Evolutionary conservation across 225 moss, liverwort and hornwort species (phyloP), one percentile per base, ranked within the genome.

Genomic region (Sphagnum contortum): DNA sequence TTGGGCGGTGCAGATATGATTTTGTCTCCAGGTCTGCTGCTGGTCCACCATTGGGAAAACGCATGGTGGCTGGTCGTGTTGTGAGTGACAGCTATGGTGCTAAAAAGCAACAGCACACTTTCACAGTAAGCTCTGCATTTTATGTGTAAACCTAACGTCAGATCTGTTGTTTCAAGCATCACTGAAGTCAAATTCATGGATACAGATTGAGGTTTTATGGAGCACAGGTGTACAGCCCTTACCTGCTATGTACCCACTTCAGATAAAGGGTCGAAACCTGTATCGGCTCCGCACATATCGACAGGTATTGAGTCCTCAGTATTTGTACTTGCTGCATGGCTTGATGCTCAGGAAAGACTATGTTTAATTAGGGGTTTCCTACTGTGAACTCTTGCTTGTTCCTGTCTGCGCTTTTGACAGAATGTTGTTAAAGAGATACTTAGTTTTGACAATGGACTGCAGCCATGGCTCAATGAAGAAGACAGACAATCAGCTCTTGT

Each of bases 151-250:
- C 55, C n/a, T 56, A 56, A 9, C 9, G 1, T 9, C 9, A 56
- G 55, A 9, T 56, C n/a, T n/a, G 9, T 56, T n/a, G 9, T 56
- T 9, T n/a, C 9, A 56, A 56, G 55, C 9, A 56, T n/a, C n/a
- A 2, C 55, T 56, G n/a, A 9, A 9, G 9, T 56, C 55, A n/a
- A n/a, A 56, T 56, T 29, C 29, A 29, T 29, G 29, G 29, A 29
- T 0, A n/a, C 71, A 98, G 96, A 78, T 98, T 62, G 98, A 98
- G 73, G 89, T 98, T 29, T 13, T 87, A 47, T 93, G 93, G 98
- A 98, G 90, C 74, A 62, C 72, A 61, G 96, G 93, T 53, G 55
- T 55, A 9, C 71, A 62, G 54, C 81, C 88, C 48, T 73, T 87
- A 50, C 61, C 75, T 69, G 75, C 80, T n/a, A 91, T 98, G 98